Percentiles rank a stretch among this genome's conserved stretches.
Conservation (phyloP, 192 early-diverging fungal species). For the Podila clonocystis region DNA sequence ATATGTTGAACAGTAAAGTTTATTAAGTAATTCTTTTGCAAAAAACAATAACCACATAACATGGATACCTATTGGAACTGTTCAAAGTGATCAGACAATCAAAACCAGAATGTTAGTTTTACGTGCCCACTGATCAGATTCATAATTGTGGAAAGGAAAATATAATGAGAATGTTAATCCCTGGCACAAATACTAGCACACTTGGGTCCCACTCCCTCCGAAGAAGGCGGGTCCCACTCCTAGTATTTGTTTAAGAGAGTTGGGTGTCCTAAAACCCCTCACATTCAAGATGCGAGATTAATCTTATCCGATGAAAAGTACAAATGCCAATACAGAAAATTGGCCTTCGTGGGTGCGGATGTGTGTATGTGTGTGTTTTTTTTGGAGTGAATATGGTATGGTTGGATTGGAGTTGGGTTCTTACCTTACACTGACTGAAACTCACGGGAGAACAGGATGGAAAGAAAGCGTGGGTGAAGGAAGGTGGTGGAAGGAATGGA, state of each 20-base stretch:
- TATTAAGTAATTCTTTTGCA: too few species aligned
- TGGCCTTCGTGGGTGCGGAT: conserved; percentile 55
- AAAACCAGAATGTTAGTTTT: not conserved
- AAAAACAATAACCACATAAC: too few species aligned
- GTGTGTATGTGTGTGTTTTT: conserved; percentile 6
- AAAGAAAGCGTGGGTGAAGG: not conserved
- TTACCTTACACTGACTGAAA: too few species aligned
- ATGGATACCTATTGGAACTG: too few species aligned
- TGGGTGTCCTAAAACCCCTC: conserved; percentile 57
- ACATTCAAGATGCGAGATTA: conserved; percentile 35
- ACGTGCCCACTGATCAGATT: not conserved
- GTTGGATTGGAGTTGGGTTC: not conserved
- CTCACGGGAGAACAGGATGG: not conserved
- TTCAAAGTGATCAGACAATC: not conserved
- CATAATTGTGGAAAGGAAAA: not conserved
- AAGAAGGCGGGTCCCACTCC: conserved; percentile 50
- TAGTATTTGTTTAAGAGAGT: conserved; percentile 49
- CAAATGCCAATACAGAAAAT: conserved; percentile 54
- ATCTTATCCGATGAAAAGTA: conserved; percentile 55
- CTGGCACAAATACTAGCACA: conserved; percentile 50
- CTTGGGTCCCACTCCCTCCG: conserved; percentile 46
- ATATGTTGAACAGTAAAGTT: too few species aligned
- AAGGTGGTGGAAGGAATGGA: conserved; percentile 4
- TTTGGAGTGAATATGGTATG: not conserved
- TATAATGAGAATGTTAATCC: conserved; percentile 31